Conservation (phyloP, 164 flowering plant genomes). For the Taxillus chinensis region DNA sequence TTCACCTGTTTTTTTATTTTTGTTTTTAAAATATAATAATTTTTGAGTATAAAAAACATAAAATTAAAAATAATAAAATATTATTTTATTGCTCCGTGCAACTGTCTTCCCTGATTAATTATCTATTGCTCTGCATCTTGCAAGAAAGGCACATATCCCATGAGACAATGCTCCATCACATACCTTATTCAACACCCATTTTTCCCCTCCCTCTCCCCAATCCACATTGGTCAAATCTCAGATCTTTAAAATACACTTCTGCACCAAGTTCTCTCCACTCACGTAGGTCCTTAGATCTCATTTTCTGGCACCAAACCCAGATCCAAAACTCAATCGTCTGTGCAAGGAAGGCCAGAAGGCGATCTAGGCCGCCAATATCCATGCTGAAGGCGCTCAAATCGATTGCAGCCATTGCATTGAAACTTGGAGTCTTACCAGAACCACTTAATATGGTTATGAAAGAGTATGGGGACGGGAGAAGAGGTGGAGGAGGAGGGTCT, state of each 20-base stretch:
- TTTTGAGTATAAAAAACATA: too few relatives aligned
- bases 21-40: too few relatives aligned
- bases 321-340: conserved; percentile 12
- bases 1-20: too few relatives aligned
- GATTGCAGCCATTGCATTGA: conserved; percentile 26
- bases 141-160: neutral
- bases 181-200: too few relatives aligned
- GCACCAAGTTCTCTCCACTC: conserved; percentile 2
- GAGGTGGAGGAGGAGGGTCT: conserved; percentile 28
- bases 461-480: conserved; percentile 21
- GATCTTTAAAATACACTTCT: neutral
- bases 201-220: too few relatives aligned
- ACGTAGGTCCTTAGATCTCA: neutral
- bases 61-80: too few relatives aligned
- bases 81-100: too few relatives aligned
- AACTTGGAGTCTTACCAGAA: conserved; percentile 38
- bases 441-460: conserved; percentile 34
- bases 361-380: conserved; percentile 22
- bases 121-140: neutral
- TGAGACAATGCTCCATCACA: too few relatives aligned
- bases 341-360: conserved; percentile 25
- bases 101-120: neutral
- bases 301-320: conserved; percentile 1
- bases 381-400: conserved; percentile 14
- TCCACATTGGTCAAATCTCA: neutral